Percentiles rank a stretch among this genome's conserved stretches.
Conservation (phyloP, 768 basidiomycete genomes). For the Pisolithus albus region DNA sequence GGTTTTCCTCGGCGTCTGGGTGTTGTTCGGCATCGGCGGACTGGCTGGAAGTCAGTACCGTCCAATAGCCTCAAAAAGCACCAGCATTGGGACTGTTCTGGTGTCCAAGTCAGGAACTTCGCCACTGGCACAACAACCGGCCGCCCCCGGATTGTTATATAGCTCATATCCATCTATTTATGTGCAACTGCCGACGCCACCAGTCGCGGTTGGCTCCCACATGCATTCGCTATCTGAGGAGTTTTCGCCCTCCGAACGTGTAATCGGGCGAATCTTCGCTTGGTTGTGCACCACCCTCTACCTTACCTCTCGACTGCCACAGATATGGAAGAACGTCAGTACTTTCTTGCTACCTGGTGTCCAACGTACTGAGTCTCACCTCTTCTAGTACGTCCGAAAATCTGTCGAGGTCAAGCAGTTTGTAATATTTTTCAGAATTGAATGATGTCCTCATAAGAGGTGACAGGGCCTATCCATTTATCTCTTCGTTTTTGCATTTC, state of each 20-base stretch:
- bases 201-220: constrained; percentile 1
- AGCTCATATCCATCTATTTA: constrained; percentile 4
- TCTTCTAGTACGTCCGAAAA: constrained; percentile 68
- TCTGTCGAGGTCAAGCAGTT: constrained; percentile 63
- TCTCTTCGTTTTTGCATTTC: constrained; percentile 88
- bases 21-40: constrained; percentile 62
- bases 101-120: constrained; percentile 10
- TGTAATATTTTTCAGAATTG: constrained; percentile 3
- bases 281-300: constrained; percentile 94
- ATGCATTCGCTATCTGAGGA: constrained; percentile 14
- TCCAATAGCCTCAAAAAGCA: constrained; percentile 20
- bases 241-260: constrained; percentile 39
- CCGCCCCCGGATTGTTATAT: constrained; percentile 12
- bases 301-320: constrained; percentile 87
- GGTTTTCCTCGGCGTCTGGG: constrained; percentile 74
- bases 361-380: constrained; percentile 2
- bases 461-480: constrained; percentile 84
- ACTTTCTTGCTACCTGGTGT: not conserved
- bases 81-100: constrained; percentile 45
- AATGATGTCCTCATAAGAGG: constrained; percentile 2
- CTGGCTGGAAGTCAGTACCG: constrained; percentile 30
- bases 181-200: constrained; percentile 14
- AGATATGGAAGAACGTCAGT: constrained; percentile 99
- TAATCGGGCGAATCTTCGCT: constrained; percentile 86
- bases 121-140: constrained; percentile 1